Conservation (phyloP, 2,329 filamentous ascomycete species). For the Diatrype stigma region DNA sequence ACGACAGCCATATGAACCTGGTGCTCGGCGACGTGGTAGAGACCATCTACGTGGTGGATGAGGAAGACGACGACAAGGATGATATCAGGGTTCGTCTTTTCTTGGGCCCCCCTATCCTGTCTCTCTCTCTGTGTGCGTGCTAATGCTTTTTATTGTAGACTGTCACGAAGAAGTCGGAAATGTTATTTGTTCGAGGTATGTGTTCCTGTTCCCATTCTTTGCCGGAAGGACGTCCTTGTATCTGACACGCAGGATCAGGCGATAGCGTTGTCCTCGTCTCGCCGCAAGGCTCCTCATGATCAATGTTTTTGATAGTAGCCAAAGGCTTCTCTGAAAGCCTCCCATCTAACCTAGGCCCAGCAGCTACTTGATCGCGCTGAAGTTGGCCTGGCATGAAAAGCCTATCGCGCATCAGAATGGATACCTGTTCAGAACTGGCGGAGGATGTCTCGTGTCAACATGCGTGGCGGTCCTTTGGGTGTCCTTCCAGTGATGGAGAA, state of each 20-base stretch:
- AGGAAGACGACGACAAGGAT: constrained; percentile 72
- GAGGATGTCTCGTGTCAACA: no score
- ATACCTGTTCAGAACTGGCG: no score
- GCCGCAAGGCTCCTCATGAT: constrained; percentile 48
- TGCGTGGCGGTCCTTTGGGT: no score
- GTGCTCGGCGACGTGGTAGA: constrained; percentile 96
- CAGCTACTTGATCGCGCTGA: not conserved
- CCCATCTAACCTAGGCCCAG: not conserved
- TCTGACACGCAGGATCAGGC: constrained; percentile 41
- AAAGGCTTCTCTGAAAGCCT: not conserved
- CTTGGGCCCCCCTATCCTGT: not conserved
- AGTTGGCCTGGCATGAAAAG: no score
- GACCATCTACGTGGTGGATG: constrained; percentile 90
- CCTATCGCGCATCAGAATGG: no score
- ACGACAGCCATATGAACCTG: constrained; percentile 97
- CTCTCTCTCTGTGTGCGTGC: constrained; percentile 2
- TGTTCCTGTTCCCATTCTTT: constrained; percentile 26
- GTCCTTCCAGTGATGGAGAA: no score
- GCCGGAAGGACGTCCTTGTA: not conserved
- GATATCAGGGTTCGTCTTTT: constrained; percentile 60
- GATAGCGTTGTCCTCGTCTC: constrained; percentile 72
- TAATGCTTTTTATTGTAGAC: constrained; percentile 52
- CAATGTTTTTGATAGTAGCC: not conserved
- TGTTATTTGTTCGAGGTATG: constrained; percentile 95
- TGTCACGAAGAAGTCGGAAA: constrained; percentile 94